These are phyloP conservation scores for Cystoderma amianthinum DNA, from an alignment of 768 basidiomycete genomes.

Conservation along the genomic window DNA sequence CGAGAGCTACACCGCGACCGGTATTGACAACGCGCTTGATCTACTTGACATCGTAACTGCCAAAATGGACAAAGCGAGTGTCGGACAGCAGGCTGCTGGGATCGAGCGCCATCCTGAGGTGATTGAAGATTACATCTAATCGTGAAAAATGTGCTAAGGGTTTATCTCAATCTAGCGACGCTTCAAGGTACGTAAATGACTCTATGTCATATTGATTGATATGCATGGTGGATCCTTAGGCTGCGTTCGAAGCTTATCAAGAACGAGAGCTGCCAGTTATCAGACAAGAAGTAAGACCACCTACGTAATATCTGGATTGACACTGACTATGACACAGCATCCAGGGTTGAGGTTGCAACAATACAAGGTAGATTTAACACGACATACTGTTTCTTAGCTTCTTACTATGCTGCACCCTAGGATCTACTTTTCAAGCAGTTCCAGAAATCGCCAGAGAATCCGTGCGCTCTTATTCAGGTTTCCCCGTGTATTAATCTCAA, in stretches of 20 bases:
- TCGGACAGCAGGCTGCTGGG: conserved; percentile 80
- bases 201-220: conserved; percentile 3
- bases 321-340: conserved; percentile 38
- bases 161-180: conserved; percentile 50
- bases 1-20: conserved; percentile 77
- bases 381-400: not conserved
- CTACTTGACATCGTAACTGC: conserved; percentile 83
- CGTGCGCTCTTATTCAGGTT: conserved; percentile 46
- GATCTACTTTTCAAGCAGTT: conserved; percentile 90
- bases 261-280: conserved; percentile 81
- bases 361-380: conserved; percentile 55
- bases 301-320: conserved; percentile 4
- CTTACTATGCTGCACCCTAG: conserved; percentile 22
- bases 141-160: conserved; percentile 7
- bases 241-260: conserved; percentile 85
- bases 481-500: conserved; percentile 1
- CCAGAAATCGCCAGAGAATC: conserved; percentile 94
- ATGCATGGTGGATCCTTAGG: conserved; percentile 42
- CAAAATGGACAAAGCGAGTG: conserved; percentile 88
- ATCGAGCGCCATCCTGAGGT: conserved; percentile 94
- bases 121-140: conserved; percentile 12
- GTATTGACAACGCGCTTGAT: conserved; percentile 88
- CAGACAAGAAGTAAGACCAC: conserved; percentile 52
- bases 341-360: conserved; percentile 89
- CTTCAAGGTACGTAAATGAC: conserved; percentile 56